These are phyloP conservation scores for Fusarium veterinarium DNA, from an alignment of 2,329 filamentous ascomycete genomes.

Conservation along the genomic window DNA sequence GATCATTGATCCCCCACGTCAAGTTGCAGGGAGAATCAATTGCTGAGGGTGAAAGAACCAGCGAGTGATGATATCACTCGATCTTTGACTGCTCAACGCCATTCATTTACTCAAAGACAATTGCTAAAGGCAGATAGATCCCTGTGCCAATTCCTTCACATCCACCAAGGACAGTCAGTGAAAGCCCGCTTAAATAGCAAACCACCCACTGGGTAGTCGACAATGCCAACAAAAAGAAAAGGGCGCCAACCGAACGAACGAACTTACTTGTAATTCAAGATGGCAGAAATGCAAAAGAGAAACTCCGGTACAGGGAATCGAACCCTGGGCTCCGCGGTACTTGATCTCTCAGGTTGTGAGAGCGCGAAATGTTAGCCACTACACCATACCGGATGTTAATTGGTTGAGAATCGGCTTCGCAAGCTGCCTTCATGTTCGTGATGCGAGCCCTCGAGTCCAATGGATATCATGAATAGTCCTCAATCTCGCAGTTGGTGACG, in stretches of 20 bases:
- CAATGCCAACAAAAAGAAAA: no score
- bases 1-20: no score
- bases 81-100: no score
- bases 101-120: neutral
- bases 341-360: constrained; percentile 43
- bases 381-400: constrained; percentile 44
- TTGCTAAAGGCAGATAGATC: no score
- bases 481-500: no score
- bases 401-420: fast-evolving
- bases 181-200: no score
- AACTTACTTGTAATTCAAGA: no score
- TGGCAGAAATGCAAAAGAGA: neutral
- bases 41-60: neutral
- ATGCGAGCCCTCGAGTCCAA: neutral
- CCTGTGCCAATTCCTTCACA: no score
- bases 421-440: fast-evolving
- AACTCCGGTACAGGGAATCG: constrained; percentile 44
- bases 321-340: constrained; percentile 42
- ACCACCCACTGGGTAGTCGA: no score
- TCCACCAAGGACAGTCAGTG: no score
- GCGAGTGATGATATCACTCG: no score
- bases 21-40: neutral
- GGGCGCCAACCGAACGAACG: no score
- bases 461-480: neutral
- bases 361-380: constrained; percentile 51